These are phyloP conservation scores for Mrakia hoshinonis DNA, from an alignment of 768 basidiomycete species.

Conservation along the genomic window DNA sequence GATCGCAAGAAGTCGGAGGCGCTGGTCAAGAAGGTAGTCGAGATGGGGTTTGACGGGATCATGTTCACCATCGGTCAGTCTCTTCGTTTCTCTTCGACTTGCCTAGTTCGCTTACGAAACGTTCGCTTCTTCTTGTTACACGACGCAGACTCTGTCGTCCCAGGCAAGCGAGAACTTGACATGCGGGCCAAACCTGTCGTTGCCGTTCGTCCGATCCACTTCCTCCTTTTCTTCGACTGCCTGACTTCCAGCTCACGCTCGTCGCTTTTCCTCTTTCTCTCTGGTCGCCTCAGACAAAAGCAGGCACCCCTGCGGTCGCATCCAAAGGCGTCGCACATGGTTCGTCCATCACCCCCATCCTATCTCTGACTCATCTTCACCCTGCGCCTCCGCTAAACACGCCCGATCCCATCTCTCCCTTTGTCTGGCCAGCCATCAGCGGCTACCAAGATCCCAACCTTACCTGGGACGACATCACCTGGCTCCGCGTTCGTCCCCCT, in stretches of 20 bases:
- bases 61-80: slow-evolving; percentile 27
- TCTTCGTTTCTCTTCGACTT: not conserved
- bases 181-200: not conserved
- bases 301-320: not conserved
- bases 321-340: slow-evolving; percentile 1
- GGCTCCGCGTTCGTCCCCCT: not conserved
- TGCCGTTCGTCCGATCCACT: not conserved
- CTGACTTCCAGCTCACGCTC: too few species aligned
- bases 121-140: not conserved
- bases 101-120: not conserved
- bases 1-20: slow-evolving; percentile 15
- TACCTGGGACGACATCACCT: not conserved
- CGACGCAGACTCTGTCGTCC: slow-evolving; percentile 12
- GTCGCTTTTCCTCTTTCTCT: too few species aligned
- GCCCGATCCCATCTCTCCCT: too few species aligned
- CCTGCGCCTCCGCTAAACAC: not conserved
- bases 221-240: not conserved
- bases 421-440: not conserved
- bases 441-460: slow-evolving; percentile 9
- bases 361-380: too few species aligned
- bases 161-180: slow-evolving; percentile 26
- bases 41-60: slow-evolving; percentile 20
- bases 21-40: slow-evolving; percentile 25
- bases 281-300: not conserved
- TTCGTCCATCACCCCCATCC: not conserved